Evolutionary conservation across 2,329 filamentous ascomycete genomes (phyloP), one percentile per base, ranked within the genome.

Genomic region (Aureobasidium vineae): DNA sequence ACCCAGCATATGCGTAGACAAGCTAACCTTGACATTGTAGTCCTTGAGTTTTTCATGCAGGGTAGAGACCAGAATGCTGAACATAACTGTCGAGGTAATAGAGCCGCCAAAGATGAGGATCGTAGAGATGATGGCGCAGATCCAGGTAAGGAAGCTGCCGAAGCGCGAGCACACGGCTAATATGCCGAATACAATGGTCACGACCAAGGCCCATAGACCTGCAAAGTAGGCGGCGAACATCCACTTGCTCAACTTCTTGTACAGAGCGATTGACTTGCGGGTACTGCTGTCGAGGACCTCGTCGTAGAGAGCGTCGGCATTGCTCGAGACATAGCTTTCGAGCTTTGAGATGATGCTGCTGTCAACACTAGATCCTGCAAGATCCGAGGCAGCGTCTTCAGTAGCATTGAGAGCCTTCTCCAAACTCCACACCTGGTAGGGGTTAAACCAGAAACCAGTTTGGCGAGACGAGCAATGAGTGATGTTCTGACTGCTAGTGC

Each of bases 131-230:
- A 84, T 80, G 26, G 90, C 87, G 68, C 95, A 80, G 68, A 98
- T 80, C 77, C 89, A 96, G 50, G 91, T 96, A 67, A 92, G 78
- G 77, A 95, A 91, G 63, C 90, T 92, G 61, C 94, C 87, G 80
- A 86, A 88, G 70, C 92, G 87, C 68, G 88, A 92, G 85, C 89
- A 96, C 77, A 90, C 89, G 69, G 92, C 89, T 69, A 94, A 88
- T 74, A 96, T 81, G 69, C 93, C 93, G 54, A 96, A 80, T 52
- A 95, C 69, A 67, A 97, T 83, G 77, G 93, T 90, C 31, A 88
- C 78, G 49, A 82, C 84, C 7, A 94, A 90, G 21, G 87, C 82
- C 69, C 88, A 78, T 72, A 93, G 84, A 60, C 91, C 88, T 69
- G 92, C 83, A 71, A 92, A 83, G 77, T 92, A 97, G 69, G 88